Evolutionary conservation across 1,284 basidiomycete genomes (phyloP), one percentile per base, ranked within the genome.

Genomic region (Leccinum fallax): DNA sequence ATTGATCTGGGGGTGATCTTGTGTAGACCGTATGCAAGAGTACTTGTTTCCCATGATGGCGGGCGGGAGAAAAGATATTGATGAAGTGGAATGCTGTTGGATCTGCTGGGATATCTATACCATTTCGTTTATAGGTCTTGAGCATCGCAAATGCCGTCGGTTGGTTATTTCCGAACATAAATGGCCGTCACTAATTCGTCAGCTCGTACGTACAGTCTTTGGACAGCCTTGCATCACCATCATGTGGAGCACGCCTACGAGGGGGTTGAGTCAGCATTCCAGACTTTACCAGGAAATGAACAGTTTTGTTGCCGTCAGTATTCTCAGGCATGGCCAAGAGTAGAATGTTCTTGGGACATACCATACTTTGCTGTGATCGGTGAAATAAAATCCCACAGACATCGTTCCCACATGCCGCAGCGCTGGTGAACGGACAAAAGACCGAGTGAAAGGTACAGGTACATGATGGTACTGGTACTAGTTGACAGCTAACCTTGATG

Each of bases 21-120:
- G 69, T 36, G 60, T 58, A 59, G 68, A 63, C 2, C 24, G 26
- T 19, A 67, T 61, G 64, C 63, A 67, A 54, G 74, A 72, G 49
- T 75, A 72, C 52, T 77, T 75, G 73, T 82, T 82, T 30, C 83
- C 82, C 82, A 81, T 81, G 64, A 59, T 56, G 56, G 38, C 43
- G 43, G 43, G 19, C 0, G 16, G 51, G 26, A 24, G 19, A 30
- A 30, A 43, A 15, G 55, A 34, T 43, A 24, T 2, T 24, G 28
- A 34, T 32, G 28, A 34, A 3, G 43, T 32, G 28, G 38, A 3
- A 30, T 10, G 38, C 15, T 38, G 55, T 16, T n/a, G 10, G 21
- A 5, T 26, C 9, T 36, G 13, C 6, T 13, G 24, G 10, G 32
- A 36, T 32, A 36, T 48, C 43, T 48, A 55, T 38, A 30, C n/a